Evolutionary conservation across 805 yeast species (phyloP), one percentile per base, ranked within the genome.

Genomic region (Candida bentonensis): DNA sequence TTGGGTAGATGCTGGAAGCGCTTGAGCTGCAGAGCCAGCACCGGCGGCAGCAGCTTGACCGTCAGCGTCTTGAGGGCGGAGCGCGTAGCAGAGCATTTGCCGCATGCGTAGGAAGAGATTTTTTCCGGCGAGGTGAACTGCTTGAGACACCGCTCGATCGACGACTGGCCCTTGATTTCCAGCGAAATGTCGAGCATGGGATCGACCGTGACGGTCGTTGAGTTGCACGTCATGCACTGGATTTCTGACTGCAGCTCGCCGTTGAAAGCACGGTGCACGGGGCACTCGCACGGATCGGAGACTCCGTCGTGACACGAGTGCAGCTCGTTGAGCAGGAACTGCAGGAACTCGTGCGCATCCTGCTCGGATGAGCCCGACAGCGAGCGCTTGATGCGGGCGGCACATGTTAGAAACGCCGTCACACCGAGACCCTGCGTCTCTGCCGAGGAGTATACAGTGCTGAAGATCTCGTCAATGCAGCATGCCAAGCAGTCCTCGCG

Each of bases 301-400:
- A 30, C 44, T 22, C 33, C 43, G 15, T 39, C 41, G 39, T 51
- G 56, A 15, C 53, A 44, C 15, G 28, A 28, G 61, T 92, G 98
- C 46, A 92, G 62, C 61, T 87, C 94, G 61, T 89, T 83, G 30
- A 89, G 68, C 23, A 89, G 57, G 58, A 89, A 88, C 58, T 92
- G 96, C 81, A 94, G 81, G 62, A 89, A 92, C 62, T 92, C 99
- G 63, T 92, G 99, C 0, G 98, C 97, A 60, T 92, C 99, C 62
- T 92, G 99, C 62, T 92, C 96, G 27, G 92, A 82, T 52, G 88
- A 88, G 1, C 99, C 99, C 0, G 96, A 95, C 47, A 92, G 72
- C 26, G 86, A 74, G 51, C 82, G 75, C 53, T 85, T 83, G 34
- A 47, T 42, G 22, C n/a, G 17, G 4, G 46, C 46, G 39, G 53